Conservation (phyloP, 2,329 filamentous ascomycete species). For the Apiospora phragmitis region DNA sequence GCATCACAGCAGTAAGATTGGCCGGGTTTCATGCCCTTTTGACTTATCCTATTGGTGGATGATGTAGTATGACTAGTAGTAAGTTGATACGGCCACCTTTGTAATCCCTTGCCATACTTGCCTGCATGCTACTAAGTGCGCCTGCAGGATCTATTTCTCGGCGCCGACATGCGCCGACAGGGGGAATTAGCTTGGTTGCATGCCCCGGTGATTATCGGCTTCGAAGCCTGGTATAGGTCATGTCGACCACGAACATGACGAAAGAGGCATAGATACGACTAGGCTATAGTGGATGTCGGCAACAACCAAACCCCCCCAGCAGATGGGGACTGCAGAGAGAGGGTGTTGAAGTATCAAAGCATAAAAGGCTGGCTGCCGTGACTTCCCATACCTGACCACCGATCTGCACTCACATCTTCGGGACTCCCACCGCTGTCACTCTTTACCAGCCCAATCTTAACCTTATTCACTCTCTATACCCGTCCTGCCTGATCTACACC, state of each 20-base stretch:
- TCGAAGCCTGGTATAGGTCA: neutral
- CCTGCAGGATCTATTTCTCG: neutral
- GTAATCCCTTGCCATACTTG: neutral
- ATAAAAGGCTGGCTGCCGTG: neutral
- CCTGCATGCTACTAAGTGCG: neutral
- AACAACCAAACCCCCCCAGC: neutral
- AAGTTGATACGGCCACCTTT: neutral
- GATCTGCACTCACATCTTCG: neutral
- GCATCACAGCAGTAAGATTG: neutral
- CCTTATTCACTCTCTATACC: neutral
- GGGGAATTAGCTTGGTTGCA: neutral
- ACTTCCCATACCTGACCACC: neutral
- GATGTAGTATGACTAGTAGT: neutral
- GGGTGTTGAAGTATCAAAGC: neutral
- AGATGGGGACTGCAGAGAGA: neutral
- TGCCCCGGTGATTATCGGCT: neutral
- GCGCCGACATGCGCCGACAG: neutral
- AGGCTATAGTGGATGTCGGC: neutral
- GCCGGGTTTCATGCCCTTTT: neutral
- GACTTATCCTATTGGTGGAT: neutral
- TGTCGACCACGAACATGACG: neutral
- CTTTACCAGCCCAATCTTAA: neutral
- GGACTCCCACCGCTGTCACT: constrained; percentile 3
- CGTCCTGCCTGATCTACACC: constrained; percentile 2
- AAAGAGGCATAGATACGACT: neutral